Conservation (phyloP, 2,329 filamentous ascomycete species). For the Thielaviopsis euricoi region DNA sequence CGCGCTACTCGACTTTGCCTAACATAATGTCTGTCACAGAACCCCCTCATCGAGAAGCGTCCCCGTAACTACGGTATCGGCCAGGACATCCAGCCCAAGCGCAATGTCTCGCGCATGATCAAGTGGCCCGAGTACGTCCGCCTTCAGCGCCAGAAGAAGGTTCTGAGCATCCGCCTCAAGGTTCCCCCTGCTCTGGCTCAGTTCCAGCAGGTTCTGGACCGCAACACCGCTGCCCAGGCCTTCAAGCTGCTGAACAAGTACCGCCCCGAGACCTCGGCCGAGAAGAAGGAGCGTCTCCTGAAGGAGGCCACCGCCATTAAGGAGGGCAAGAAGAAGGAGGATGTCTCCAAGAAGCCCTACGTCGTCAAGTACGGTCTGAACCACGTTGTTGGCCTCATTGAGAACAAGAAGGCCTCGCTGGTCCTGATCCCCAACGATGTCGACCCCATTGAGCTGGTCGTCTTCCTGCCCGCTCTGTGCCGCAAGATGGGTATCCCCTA, state of each 20-base stretch:
- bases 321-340: conserved; percentile 99
- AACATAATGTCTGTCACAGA: conserved; percentile 34
- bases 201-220: conserved; percentile 94
- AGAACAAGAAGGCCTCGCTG: conserved; percentile 99
- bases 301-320: conserved; percentile 96
- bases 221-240: conserved; percentile 87
- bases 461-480: conserved; percentile 98
- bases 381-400: conserved; percentile 92
- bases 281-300: conserved; percentile 99
- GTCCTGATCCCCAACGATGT: conserved; percentile 99
- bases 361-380: conserved; percentile 99
- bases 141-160: conserved; percentile 86
- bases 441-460: conserved; percentile 97
- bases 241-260: conserved; percentile 99
- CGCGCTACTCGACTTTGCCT: neutral
- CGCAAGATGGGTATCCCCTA: conserved; percentile 99
- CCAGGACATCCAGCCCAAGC: conserved; percentile 93
- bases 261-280: conserved; percentile 93
- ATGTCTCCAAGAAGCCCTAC: conserved; percentile 99
- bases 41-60: conserved; percentile 98
- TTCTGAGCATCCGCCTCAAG: conserved; percentile 96
- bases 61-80: conserved; percentile 96
- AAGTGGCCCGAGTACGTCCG: conserved; percentile 99
- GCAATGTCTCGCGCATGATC: conserved; percentile 95
- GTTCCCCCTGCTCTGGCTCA: conserved; percentile 93